phyloP scores from a whole-genome alignment of 345 rosid species.

The Eucalyptus leucophloia region DNA sequence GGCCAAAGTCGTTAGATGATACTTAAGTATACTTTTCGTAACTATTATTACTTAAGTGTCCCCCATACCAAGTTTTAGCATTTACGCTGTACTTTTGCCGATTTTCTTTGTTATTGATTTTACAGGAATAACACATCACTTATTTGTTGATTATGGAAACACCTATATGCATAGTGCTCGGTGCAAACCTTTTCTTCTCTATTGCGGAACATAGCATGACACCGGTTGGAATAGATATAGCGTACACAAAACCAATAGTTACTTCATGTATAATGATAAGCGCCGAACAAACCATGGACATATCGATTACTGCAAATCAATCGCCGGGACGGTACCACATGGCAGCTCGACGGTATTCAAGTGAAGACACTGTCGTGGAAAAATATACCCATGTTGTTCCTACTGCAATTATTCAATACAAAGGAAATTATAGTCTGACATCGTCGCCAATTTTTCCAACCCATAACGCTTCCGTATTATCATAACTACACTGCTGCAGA shows the following conservation, averaged over 20 bases:
- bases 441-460: too few species aligned
- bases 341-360: background rate
- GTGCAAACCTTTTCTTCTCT: conserved; percentile 10
- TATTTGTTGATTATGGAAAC: conserved; percentile 4
- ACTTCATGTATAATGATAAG: background rate
- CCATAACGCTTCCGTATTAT: too few species aligned
- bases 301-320: conserved; percentile 1
- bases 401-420: too few species aligned
- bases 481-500: too few species aligned
- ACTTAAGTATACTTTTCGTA: too few species aligned
- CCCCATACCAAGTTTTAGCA: too few species aligned
- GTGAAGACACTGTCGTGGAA: background rate
- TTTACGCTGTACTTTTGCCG: too few species aligned
- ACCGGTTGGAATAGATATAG: conserved; percentile 11
- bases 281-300: conserved; percentile 18
- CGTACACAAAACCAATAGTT: conserved; percentile 5
- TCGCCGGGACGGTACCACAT: background rate
- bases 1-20: too few species aligned
- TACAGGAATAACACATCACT: background rate
- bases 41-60: too few species aligned
- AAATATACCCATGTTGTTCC: too few species aligned
- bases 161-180: conserved; percentile 11
- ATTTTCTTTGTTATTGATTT: background rate
- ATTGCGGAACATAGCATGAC: conserved; percentile 10
- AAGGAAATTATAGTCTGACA: too few species aligned